These are phyloP conservation scores for Primulina tabacum DNA, from an alignment of 257 asterid genomes.

Conservation along the genomic window DNA sequence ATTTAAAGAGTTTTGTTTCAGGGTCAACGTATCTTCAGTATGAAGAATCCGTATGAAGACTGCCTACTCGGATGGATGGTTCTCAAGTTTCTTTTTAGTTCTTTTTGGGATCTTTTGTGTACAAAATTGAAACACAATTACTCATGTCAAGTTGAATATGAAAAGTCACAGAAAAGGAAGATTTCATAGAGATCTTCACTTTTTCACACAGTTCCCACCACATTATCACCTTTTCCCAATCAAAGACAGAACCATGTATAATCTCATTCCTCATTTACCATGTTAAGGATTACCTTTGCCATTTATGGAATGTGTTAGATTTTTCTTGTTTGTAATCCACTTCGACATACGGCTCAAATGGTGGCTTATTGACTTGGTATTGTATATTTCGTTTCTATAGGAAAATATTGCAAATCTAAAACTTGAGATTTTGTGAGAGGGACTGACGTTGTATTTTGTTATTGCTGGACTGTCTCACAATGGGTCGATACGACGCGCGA, in stretches of 20 bases:
- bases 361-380: constrained; percentile 3
- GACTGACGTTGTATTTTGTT: constrained; percentile 39
- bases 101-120: constrained; percentile 30
- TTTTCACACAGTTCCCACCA: constrained; percentile 46
- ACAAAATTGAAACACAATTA: constrained; percentile 25
- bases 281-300: constrained; percentile 40
- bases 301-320: constrained; percentile 34
- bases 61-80: constrained; percentile 42
- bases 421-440: constrained; percentile 56
- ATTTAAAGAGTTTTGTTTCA: constrained; percentile 47
- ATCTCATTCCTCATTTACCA: constrained; percentile 33
- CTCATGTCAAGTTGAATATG: constrained; percentile 41
- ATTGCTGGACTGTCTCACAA: constrained; percentile 27
- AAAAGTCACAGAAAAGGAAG: constrained; percentile 41
- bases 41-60: constrained; percentile 65
- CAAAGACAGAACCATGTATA: constrained; percentile 31
- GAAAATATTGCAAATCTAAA: constrained; percentile 43
- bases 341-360: no score
- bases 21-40: constrained; percentile 64
- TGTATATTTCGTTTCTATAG: constrained; percentile 15
- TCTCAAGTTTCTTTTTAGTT: constrained; percentile 30
- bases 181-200: constrained; percentile 56
- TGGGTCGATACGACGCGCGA: constrained; percentile 33
- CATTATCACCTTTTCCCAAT: constrained; percentile 32
- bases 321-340: neutral